Evolutionary conservation across 2,329 filamentous ascomycete species (phyloP).

Genomic region (Fusarium setosum): DNA sequence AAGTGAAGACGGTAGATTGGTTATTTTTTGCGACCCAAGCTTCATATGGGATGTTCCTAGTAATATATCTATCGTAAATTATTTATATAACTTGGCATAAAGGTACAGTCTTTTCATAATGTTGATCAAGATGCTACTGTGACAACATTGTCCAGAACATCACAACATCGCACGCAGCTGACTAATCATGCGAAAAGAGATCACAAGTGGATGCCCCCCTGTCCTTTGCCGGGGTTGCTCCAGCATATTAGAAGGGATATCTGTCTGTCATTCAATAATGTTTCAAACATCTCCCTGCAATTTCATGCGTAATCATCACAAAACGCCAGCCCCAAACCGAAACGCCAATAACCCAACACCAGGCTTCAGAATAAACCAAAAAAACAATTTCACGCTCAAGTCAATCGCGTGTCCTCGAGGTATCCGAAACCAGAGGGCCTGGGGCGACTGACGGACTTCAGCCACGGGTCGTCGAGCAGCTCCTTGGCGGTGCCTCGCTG

Average conservation of each 20-base stretch:
- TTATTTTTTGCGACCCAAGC: too few species aligned
- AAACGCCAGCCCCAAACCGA: background rate
- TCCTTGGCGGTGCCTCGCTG: slow-evolving; percentile 44
- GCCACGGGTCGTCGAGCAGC: slow-evolving; percentile 45
- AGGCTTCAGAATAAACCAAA: background rate
- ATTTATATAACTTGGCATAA: too few species aligned
- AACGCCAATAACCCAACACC: background rate
- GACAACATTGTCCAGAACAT: too few species aligned
- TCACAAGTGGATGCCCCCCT: too few species aligned
- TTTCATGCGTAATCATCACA: background rate
- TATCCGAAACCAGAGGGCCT: slow-evolving; percentile 26
- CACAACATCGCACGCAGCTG: too few species aligned
- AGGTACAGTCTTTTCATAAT: too few species aligned
- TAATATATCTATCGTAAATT: too few species aligned
- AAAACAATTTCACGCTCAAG: background rate
- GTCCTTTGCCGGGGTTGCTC: too few species aligned
- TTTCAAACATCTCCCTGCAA: background rate
- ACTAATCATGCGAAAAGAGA: too few species aligned
- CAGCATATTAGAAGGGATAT: background rate
- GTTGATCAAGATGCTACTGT: too few species aligned
- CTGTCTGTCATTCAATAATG: background rate
- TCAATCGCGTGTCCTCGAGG: slow-evolving; percentile 29
- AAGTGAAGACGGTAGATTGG: too few species aligned
- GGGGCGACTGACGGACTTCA: slow-evolving; percentile 23
- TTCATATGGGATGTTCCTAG: too few species aligned